Evolutionary conservation across 129 eudicot genomes (phyloP), one percentile per base, ranked within the genome.

Genomic region (Escallonia rubra): DNA sequence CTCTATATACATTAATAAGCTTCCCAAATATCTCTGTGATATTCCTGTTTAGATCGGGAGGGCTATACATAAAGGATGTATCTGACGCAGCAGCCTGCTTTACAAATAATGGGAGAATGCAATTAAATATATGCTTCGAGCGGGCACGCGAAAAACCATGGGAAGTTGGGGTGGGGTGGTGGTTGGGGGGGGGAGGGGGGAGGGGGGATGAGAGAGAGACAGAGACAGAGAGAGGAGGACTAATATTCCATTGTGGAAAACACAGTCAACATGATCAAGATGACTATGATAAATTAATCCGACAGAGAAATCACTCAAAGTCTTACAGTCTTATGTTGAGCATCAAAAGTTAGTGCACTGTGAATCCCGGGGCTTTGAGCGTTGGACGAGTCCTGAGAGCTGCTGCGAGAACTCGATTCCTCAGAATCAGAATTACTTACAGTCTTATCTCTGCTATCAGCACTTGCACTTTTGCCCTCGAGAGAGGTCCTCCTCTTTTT

Each of bases 1-100:
- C 98, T 86, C 96, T 82, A 76, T 92, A 89, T 64, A 92, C 89
- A 71, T 92, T 83, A 66, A 88, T 82, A 65, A 92, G 91, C 82
- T 84, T 92, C 74, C 88, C 83, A 79, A 92, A 92, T 82, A 89
- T 84, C 70, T 75, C 81, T 6, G 96, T 92, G 64, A 92, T 89
- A 72, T 84, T 86, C 79, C 71, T 79, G 77, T 89, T 92, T 47
- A 88, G 65, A 77, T 92, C 96, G 48, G 98, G 98, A 73, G 98
- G 98, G 13, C 60, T 84, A 75, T 92, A 92, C 10, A 74, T 83
- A 83, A 76, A 80, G 51, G 90, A 72, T 72, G 89, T 54, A 13
- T 85, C 82, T 52, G 79, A 79, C 59, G 76, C 49, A 60, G 73
- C 64, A 46, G 67, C 88, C 98, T 92, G 82, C 60, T 63, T 51